Conservation (phyloP, 345 rosid species). For the Arabidopsis suecica region DNA sequence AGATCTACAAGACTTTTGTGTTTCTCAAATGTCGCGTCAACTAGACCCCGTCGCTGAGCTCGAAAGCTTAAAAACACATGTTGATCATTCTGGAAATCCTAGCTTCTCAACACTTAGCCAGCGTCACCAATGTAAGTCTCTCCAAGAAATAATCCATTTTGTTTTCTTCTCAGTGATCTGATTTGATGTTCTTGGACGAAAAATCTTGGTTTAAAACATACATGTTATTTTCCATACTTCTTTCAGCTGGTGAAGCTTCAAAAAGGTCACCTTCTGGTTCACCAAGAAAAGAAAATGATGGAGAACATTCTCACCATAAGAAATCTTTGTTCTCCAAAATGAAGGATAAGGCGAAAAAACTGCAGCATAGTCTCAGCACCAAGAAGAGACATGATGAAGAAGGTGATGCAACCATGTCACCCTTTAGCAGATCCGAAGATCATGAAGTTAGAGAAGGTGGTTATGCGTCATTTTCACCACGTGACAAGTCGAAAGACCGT, state of each 20-base stretch:
- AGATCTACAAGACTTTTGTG: slow-evolving; percentile 5
- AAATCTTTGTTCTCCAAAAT: slow-evolving; percentile 74
- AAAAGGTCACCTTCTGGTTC: slow-evolving; percentile 48
- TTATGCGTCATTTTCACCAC: slow-evolving; percentile 54
- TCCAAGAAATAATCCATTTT: background rate
- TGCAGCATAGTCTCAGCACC: slow-evolving; percentile 55
- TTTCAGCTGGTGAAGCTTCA: slow-evolving; percentile 51
- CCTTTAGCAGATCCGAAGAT: slow-evolving; percentile 54
- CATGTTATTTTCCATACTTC: background rate
- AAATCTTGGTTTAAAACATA: background rate
- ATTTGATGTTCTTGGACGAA: slow-evolving; percentile 10
- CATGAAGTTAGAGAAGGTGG: slow-evolving; percentile 49
- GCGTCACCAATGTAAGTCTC: slow-evolving; percentile 55
- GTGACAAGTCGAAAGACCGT: slow-evolving; percentile 50
- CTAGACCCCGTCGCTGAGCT: slow-evolving; percentile 45
- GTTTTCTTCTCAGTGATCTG: background rate
- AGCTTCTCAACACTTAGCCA: slow-evolving; percentile 53
- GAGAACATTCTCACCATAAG: slow-evolving; percentile 53
- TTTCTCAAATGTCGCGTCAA: slow-evolving; percentile 35
- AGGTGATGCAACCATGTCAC: slow-evolving; percentile 53
- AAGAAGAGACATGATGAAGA: slow-evolving; percentile 62
- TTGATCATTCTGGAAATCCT: slow-evolving; percentile 46
- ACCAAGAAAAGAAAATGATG: slow-evolving; percentile 50
- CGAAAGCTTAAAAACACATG: slow-evolving; percentile 45
- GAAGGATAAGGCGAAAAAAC: slow-evolving; percentile 69